Conservation (phyloP, 805 yeast genomes). For the Ogataea chonburiensis region DNA sequence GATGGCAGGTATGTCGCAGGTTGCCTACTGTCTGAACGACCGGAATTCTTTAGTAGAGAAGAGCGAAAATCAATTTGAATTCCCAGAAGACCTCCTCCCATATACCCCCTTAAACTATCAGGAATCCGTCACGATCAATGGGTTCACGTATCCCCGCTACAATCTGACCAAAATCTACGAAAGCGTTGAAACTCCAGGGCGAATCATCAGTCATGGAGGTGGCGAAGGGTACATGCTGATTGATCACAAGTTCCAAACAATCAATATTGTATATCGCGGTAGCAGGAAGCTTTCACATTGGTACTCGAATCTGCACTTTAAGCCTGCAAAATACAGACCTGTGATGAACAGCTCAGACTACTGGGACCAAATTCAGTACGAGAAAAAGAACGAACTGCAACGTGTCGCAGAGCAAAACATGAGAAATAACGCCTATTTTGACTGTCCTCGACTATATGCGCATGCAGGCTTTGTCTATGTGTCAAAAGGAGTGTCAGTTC, state of each 20-base stretch:
- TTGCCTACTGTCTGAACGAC: constrained; percentile 25
- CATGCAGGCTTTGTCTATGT: constrained; percentile 23
- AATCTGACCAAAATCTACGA: constrained; percentile 15
- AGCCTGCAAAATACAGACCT: constrained; percentile 14
- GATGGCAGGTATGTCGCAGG: constrained; percentile 17
- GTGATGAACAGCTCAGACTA: constrained; percentile 5
- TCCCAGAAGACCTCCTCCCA: constrained; percentile 13
- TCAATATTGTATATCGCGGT: constrained; percentile 22
- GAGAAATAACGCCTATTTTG: constrained; percentile 7
- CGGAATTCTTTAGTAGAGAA: constrained; percentile 8
- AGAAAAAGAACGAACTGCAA: constrained; percentile 2
- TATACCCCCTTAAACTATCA: constrained; percentile 12
- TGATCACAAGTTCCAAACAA: constrained; percentile 15
- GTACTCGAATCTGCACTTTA: constrained; percentile 21
- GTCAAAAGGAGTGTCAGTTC: constrained; percentile 9
- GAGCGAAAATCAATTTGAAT: constrained; percentile 11
- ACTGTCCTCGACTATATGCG: constrained; percentile 12
- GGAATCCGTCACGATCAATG: constrained; percentile 7
- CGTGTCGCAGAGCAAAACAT: constrained; percentile 5
- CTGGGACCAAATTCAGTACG: constrained; percentile 11
- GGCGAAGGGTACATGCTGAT: constrained; percentile 23
- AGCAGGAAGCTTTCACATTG: constrained; percentile 20
- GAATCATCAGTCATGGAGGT: constrained; percentile 20
- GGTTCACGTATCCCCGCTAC: constrained; percentile 9
- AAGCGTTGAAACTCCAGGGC: constrained; percentile 5